These are phyloP conservation scores for Sequoia sempervirens DNA, from an alignment of 75 land plant genomes.

Conservation along the genomic window DNA sequence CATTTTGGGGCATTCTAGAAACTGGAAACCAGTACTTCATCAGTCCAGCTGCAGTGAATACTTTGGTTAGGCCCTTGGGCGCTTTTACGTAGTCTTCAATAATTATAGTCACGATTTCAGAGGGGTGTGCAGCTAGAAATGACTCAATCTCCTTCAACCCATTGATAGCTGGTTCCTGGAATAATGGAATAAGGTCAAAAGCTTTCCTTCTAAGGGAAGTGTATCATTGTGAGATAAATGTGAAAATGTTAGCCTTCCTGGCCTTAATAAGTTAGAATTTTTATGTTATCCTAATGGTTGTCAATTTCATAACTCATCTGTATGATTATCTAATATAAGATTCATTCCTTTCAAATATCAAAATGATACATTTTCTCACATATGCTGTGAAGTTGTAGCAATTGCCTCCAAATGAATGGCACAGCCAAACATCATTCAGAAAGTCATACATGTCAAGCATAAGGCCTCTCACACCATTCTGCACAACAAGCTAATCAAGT, in stretches of 20 bases:
- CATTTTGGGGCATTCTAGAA: conserved; percentile 29
- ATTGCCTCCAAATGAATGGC: conserved; percentile 35
- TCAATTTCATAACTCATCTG: not conserved
- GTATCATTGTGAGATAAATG: not conserved
- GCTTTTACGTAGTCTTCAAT: conserved; percentile 30
- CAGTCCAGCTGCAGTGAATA: conserved; percentile 24
- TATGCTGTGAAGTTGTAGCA: conserved; percentile 35
- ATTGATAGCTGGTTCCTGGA: conserved; percentile 26
- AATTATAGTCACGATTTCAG: conserved; percentile 23
- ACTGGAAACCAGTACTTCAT: conserved; percentile 34
- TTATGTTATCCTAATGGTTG: not conserved
- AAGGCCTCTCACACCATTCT: conserved; percentile 39
- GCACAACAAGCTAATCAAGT: not conserved
- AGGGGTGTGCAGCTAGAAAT: conserved; percentile 19
- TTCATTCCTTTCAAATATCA: not conserved
- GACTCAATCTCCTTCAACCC: conserved; percentile 21
- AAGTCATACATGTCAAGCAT: conserved; percentile 43
- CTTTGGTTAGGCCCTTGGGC: conserved; percentile 17
- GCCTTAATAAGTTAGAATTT: not conserved
- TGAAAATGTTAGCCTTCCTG: not conserved
- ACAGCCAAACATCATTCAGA: conserved; percentile 30
- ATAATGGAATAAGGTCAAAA: not conserved
- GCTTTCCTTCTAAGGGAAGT: not conserved
- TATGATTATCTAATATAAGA: not conserved
- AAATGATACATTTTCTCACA: conserved; percentile 11